Base-by-base conservation (phyloP, 208 protist genomes). In the Tritrichomonas musculus region DNA sequence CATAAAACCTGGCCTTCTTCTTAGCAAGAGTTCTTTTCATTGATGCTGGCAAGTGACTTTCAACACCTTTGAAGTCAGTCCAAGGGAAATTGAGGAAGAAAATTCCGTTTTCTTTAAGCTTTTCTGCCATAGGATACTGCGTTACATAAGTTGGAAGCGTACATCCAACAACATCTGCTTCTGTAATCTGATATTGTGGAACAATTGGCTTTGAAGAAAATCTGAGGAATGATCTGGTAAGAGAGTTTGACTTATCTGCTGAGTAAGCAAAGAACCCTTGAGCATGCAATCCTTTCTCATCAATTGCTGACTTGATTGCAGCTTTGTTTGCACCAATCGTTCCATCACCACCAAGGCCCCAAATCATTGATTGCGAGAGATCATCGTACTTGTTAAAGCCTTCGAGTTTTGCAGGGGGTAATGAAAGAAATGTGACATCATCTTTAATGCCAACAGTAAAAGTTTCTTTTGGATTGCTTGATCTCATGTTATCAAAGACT, bases 241-340 rank as follows among this genome's bases (percentile, higher is more conserved):
- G 53, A n/a, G 96, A 96, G 73, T 95, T 95, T 4, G 92, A 94
- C 93, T 97, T 97, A 30, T 97, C 93, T 9, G 96, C 93, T 64
- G 96, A 96, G 88, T 97, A 97, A 30, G 92, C 77, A 84, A 97
- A 97, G 77, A 97, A 97, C 39, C 94, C 96, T 84, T 97, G 96
- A 20, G 55, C 72, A 73, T 93, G 94, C 0, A 95, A 49, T 50
- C 93, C 95, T 44, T 94, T 96, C 77, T 97, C 94, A 64, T 95
- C 66, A 39, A 75, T 94, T 93, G 97, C 97, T 20, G 96, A 92
- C 93, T 96, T 97, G 93, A 97, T 97, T 44, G 96, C 96, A 30
- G 84, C 82, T 69, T 97, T 96, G 95, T 97, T 97, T 22, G 96
- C 96, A 57, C 96, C 96, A 75, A 97, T 95, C 25, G 96, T 97